Conservation (phyloP, 2,329 filamentous ascomycete species). For the Aspergillus alliaceus region DNA sequence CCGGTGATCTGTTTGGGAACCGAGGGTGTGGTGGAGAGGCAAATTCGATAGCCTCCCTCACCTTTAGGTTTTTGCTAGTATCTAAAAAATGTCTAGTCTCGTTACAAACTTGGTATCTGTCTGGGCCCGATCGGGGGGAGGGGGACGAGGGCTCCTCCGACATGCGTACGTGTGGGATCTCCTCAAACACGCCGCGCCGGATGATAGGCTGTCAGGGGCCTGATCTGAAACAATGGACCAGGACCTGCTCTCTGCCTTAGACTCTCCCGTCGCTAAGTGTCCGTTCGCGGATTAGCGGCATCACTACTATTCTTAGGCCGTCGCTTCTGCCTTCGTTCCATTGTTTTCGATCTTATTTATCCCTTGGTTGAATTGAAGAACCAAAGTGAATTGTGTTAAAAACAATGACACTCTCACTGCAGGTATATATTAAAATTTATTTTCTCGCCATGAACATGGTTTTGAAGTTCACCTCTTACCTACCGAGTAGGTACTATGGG, state of each 20-base stretch:
- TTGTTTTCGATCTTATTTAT: no score
- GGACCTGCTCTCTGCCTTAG: background rate
- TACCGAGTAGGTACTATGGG: no score
- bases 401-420: no score
- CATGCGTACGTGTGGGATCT: constrained; percentile 4
- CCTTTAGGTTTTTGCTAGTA: background rate
- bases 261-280: no score
- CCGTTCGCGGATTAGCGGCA: background rate
- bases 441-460: no score
- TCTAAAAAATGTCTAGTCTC: background rate
- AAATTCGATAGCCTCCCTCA: background rate
- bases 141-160: constrained; percentile 5
- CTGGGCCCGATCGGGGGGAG: constrained; percentile 13
- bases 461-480: no score
- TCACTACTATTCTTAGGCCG: background rate
- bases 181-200: constrained; percentile 12
- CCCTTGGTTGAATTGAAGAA: no score
- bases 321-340: background rate
- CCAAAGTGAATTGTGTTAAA: no score
- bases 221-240: constrained; percentile 23
- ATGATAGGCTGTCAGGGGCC: constrained; percentile 19
- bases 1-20: background rate
- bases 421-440: no score
- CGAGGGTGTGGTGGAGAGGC: background rate
- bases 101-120: constrained; percentile 7